Conservation (phyloP, 2,329 filamentous ascomycete genomes). For the Alternaria alternata region DNA sequence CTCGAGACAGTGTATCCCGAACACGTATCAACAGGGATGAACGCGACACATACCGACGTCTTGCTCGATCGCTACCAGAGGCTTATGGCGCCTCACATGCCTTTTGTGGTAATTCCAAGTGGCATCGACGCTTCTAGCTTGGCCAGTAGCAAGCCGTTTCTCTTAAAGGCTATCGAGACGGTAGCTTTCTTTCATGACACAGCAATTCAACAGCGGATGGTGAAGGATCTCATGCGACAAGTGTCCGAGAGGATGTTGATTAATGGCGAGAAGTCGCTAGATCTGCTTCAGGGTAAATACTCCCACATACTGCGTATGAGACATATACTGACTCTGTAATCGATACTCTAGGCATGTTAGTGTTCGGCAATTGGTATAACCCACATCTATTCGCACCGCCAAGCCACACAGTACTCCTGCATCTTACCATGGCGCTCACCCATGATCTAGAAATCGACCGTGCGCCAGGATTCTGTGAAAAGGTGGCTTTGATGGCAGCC, state of each 20-base stretch:
- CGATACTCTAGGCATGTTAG: conserved; percentile 1
- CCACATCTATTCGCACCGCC: conserved; percentile 10
- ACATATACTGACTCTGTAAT: not conserved
- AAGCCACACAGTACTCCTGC: conserved; percentile 14
- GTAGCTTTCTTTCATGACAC: no score
- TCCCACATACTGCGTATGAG: not conserved
- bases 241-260: not conserved
- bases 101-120: no score
- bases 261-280: not conserved
- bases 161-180: no score
- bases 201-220: no score
- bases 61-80: no score
- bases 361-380: conserved; percentile 17
- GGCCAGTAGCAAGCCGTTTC: no score
- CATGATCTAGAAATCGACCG: conserved; percentile 16
- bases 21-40: no score
- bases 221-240: not conserved
- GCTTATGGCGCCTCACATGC: no score
- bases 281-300: conserved; percentile 4
- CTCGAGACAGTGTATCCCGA: no score
- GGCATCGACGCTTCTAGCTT: no score
- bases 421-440: conserved; percentile 18
- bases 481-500: conserved; percentile 8
- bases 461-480: conserved; percentile 7
- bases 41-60: no score